phyloP scores from a whole-genome alignment of 176 grass and related monocot species.

The Carex parvula region DNA sequence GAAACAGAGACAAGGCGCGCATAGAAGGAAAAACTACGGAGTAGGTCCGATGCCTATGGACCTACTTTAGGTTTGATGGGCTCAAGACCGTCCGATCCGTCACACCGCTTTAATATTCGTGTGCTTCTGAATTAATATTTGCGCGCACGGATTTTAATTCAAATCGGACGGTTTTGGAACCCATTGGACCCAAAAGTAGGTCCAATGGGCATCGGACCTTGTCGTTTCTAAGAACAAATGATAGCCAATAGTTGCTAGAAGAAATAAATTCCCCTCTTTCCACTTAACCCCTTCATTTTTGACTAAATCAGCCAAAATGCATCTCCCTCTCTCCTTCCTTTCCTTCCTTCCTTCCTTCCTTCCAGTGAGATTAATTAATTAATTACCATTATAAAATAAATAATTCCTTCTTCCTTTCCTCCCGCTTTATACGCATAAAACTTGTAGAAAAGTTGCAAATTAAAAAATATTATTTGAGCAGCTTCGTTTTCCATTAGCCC shows the following conservation, averaged over 20 bases:
- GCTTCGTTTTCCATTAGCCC: background rate
- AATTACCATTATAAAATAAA: background rate
- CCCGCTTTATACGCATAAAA: conserved; percentile 21
- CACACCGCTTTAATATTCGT: no score
- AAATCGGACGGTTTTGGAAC: no score
- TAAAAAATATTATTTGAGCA: conserved; percentile 12
- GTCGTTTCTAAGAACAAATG: background rate
- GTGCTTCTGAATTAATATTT: no score
- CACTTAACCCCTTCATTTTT: background rate
- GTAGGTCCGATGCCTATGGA: no score
- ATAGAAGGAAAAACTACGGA: no score
- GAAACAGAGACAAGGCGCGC: no score
- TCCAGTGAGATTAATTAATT: conserved; percentile 14
- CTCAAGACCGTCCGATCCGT: no score
- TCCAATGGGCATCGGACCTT: no score
- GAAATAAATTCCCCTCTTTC: background rate
- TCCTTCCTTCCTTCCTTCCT: background rate
- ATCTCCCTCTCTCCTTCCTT: background rate
- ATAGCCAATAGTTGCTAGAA: background rate
- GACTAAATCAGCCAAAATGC: background rate
- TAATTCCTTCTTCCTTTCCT: background rate
- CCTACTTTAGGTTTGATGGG: no score
- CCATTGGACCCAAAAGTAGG: no score
- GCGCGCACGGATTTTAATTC: no score
- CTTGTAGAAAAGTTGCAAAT: background rate